Base-by-base conservation (phyloP, 257 asterid genomes). In the Phtheirospermum japonicum region DNA sequence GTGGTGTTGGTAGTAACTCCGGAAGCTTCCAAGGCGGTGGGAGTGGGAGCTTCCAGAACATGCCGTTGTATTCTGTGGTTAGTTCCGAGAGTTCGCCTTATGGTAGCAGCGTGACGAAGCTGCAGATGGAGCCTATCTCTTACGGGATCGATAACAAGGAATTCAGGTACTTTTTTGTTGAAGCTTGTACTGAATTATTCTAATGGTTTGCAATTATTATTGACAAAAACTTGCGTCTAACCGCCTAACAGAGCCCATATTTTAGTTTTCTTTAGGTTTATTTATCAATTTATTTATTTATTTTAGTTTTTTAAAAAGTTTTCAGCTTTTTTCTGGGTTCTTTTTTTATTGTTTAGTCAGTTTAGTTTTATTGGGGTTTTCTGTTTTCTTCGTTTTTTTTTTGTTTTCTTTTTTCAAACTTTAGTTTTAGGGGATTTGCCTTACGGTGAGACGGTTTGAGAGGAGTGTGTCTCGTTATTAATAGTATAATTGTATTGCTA, bases 111-210 rank as follows among this genome's bases (percentile, higher is more conserved):
- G 75, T 55, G 57, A 71, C 87, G 16, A 87, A 87, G 88, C 73
- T 81, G 83, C 98, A 84, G 83, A 80, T 81, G 78, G 95, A 91
- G 48, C 84, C 90, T 45, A 71, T 58, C 40, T 59, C 87, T 4
- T 90, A 79, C 48, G 90, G 87, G 66, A 82, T 73, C n/a, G 83
- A 80, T 55, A 79, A 67, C 77, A 86, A 82, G 78, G 95, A 86
- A 36, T 81, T 76, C 81, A 84, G 98, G 98, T 89, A 83, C 10
- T 52, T 61, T 23, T 66, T 42, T 12, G n/a, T 42, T n/a, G 18
- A 42, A 17, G 18, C 14, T 12, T 42, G n/a, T 17, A 11, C 19
- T n/a, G 4, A 10, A 14, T 5, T 42, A 4, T 14, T 11, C 18
- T 0, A 48, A 9, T 16, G 53, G 42, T 36, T 36, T 6, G 7